Evolutionary conservation across 148 eudicot genomes (phyloP).

Genomic region (Amaranthus cruentus): DNA sequence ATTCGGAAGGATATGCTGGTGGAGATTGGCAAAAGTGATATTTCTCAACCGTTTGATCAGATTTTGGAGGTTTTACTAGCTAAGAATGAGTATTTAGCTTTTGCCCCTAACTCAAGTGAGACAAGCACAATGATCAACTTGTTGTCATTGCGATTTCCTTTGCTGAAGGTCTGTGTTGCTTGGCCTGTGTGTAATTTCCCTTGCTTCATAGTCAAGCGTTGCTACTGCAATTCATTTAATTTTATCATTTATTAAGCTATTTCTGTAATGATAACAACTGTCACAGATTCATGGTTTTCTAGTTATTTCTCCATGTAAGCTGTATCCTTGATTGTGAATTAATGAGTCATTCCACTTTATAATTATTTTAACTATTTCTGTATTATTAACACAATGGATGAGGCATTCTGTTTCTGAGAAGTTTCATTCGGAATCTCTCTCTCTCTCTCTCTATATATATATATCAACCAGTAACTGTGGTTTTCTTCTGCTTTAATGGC

Average conservation of each 20-base stretch:
- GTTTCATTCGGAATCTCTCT: too few relatives aligned
- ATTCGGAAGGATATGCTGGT: slow-evolving; percentile 75
- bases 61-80: slow-evolving; percentile 52
- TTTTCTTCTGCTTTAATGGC: too few relatives aligned
- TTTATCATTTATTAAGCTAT: not conserved
- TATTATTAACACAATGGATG: not conserved
- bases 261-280: slow-evolving; percentile 1
- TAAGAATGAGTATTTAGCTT: slow-evolving; percentile 71
- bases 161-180: slow-evolving; percentile 52
- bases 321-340: not conserved
- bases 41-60: slow-evolving; percentile 62
- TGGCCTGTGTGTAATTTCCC: not conserved
- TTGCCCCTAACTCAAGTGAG: slow-evolving; percentile 78
- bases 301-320: not conserved
- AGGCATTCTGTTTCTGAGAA: not conserved
- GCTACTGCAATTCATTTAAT: not conserved
- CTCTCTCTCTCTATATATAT: too few relatives aligned
- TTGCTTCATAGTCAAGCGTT: not conserved
- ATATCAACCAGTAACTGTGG: too few relatives aligned
- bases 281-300: not conserved
- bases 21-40: slow-evolving; percentile 74
- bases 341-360: not conserved
- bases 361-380: not conserved
- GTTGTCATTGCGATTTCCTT: slow-evolving; percentile 70
- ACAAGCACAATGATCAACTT: slow-evolving; percentile 67